Percentiles rank a stretch among this genome's conserved stretches.
Evolutionary conservation across 140 eudicot genomes (phyloP).

Genomic region (Oenanthe javanica): DNA sequence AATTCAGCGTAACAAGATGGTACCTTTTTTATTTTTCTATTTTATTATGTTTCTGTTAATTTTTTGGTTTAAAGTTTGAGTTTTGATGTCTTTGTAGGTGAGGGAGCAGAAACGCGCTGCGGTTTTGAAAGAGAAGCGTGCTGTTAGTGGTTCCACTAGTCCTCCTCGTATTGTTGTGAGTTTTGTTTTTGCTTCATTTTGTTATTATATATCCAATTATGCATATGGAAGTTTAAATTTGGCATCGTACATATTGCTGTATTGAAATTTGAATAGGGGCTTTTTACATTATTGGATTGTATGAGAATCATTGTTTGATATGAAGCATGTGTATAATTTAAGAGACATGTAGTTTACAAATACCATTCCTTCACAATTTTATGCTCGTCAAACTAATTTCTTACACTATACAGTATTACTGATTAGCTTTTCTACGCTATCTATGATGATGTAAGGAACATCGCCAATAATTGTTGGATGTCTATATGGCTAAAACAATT

Average conservation of each 20-base stretch:
- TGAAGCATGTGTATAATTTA: background rate
- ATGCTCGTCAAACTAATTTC: too few species aligned
- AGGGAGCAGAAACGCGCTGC: slow-evolving; percentile 81
- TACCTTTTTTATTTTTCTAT: slow-evolving; percentile 10
- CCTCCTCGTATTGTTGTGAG: slow-evolving; percentile 97
- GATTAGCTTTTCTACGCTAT: too few species aligned
- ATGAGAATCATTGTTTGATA: too few species aligned
- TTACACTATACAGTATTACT: too few species aligned
- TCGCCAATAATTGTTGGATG: background rate
- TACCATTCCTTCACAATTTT: background rate
- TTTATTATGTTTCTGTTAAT: background rate
- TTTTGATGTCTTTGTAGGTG: slow-evolving; percentile 33
- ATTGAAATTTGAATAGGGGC: background rate
- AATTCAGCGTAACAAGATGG: slow-evolving; percentile 77
- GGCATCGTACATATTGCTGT: background rate
- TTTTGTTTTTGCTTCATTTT: background rate
- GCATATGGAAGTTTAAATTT: background rate
- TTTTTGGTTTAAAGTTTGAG: background rate
- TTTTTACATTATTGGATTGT: too few species aligned
- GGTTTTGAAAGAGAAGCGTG: slow-evolving; percentile 70
- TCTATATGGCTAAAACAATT: background rate
- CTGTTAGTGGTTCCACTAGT: slow-evolving; percentile 49
- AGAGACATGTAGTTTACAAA: background rate
- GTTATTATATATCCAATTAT: background rate
- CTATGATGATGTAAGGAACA: too few species aligned